phyloP scores from a whole-genome alignment of 345 rosid species.

The Gossypium anomalum region DNA sequence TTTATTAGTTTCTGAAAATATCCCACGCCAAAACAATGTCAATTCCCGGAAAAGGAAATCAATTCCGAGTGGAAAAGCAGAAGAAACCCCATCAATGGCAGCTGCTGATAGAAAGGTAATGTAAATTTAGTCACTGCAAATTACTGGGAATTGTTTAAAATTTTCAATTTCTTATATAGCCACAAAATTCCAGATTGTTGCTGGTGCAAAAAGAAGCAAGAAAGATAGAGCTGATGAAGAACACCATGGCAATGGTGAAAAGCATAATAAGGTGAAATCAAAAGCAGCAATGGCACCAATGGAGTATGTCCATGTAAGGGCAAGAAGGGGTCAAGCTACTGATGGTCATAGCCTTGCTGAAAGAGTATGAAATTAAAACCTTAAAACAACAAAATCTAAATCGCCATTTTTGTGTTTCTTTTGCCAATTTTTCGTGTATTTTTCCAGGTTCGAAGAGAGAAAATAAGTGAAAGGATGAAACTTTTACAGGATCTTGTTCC shows the following conservation, averaged over 20 bases:
- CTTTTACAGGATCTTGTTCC: slow-evolving; percentile 95
- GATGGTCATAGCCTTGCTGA: slow-evolving; percentile 86
- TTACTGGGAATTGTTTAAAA: not conserved
- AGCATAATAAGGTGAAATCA: not conserved
- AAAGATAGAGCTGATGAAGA: slow-evolving; percentile 29
- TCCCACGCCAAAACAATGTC: slow-evolving; percentile 12
- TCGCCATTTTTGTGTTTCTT: not conserved
- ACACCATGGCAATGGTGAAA: not conserved
- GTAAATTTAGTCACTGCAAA: not conserved
- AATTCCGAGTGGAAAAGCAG: not conserved
- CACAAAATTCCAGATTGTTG: not conserved
- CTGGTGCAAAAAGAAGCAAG: slow-evolving; percentile 45
- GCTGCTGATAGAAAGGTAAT: not conserved
- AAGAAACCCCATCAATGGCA: not conserved
- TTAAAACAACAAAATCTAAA: not conserved
- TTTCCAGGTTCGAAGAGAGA: slow-evolving; percentile 77
- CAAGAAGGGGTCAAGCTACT: slow-evolving; percentile 91
- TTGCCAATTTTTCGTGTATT: not conserved
- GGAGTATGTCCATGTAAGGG: slow-evolving; percentile 90
- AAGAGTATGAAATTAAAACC: slow-evolving; percentile 42
- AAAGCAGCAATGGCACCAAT: slow-evolving; percentile 56
- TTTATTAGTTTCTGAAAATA: slow-evolving; percentile 43
- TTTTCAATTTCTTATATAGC: not conserved
- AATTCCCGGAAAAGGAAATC: slow-evolving; percentile 10
- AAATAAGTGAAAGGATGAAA: slow-evolving; percentile 88